These are phyloP conservation scores for Suillus occidentalis DNA, from an alignment of 768 basidiomycete species.

Conservation along the genomic window DNA sequence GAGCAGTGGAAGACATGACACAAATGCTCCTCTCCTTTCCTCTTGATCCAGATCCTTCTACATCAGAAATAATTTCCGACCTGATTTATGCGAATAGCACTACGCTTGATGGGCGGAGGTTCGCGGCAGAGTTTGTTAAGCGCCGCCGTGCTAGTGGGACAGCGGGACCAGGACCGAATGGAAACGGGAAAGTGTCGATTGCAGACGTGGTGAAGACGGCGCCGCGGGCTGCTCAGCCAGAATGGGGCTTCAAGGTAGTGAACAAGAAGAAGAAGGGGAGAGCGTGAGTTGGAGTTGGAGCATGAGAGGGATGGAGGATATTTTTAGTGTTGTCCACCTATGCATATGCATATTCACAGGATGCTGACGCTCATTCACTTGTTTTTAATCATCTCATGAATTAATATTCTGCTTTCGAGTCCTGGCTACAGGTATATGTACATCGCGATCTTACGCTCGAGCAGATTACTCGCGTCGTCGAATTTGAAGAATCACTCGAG, in stretches of 20 bases:
- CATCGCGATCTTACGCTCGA: too few species aligned
- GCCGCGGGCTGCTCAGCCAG: slow-evolving; percentile 71
- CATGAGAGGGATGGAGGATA: not conserved
- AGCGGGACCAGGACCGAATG: slow-evolving; percentile 30
- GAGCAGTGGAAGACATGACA: slow-evolving; percentile 90
- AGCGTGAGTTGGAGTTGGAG: slow-evolving; percentile 35
- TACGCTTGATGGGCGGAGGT: slow-evolving; percentile 92
- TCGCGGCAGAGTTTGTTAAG: slow-evolving; percentile 87
- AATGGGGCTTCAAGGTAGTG: slow-evolving; percentile 92
- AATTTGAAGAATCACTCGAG: not conserved
- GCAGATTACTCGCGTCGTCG: not conserved
- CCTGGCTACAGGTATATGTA: too few species aligned
- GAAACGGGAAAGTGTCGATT: slow-evolving; percentile 64
- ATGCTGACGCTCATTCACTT: not conserved
- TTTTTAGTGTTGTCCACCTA: not conserved
- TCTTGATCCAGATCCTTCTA: slow-evolving; percentile 79
- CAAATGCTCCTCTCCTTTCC: slow-evolving; percentile 95
- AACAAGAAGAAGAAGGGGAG: slow-evolving; percentile 93
- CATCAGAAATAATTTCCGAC: slow-evolving; percentile 91
- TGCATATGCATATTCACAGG: not conserved
- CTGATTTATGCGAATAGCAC: slow-evolving; percentile 93
- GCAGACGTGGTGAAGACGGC: slow-evolving; percentile 90
- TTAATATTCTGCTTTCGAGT: not conserved
- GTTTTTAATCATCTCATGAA: slow-evolving; percentile 4
- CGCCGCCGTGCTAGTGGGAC: slow-evolving; percentile 82